Percentiles rank a stretch among this genome's conserved stretches.
These are phyloP conservation scores for Delonix regia DNA, from an alignment of 306 rosid species.

Conservation along the genomic window DNA sequence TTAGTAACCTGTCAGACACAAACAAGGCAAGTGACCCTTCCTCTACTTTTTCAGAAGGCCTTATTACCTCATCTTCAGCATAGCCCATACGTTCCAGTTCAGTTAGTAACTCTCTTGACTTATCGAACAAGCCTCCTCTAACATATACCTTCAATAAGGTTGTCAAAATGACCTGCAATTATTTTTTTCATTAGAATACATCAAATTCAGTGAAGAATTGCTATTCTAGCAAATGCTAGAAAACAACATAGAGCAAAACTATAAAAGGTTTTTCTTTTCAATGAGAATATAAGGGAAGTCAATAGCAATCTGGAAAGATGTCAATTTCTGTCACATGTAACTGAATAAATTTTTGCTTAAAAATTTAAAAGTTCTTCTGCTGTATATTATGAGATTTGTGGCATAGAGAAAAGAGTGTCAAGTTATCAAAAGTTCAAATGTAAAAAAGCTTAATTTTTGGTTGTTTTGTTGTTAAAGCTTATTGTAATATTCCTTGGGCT, in stretches of 20 bases:
- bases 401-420: background rate
- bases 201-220: slow-evolving; percentile 9
- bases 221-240: slow-evolving; percentile 5
- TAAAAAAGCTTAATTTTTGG: background rate
- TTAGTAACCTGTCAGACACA: slow-evolving; percentile 25
- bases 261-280: slow-evolving; percentile 3
- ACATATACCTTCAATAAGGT: slow-evolving; percentile 91
- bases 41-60: slow-evolving; percentile 12
- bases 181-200: slow-evolving; percentile 19
- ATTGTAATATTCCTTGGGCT: background rate
- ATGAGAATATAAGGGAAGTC: background rate
- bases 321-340: background rate
- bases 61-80: slow-evolving; percentile 86
- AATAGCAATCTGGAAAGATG: background rate
- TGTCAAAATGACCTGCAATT: slow-evolving; percentile 83
- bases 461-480: background rate
- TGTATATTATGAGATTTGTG: background rate
- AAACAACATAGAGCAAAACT: slow-evolving; percentile 1
- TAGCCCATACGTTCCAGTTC: slow-evolving; percentile 75
- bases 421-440: background rate
- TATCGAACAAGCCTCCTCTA: slow-evolving; percentile 87
- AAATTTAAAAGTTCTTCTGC: background rate
- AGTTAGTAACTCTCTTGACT: slow-evolving; percentile 70
- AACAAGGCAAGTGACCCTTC: slow-evolving; percentile 13
- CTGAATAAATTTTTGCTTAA: background rate